Percentiles rank a stretch among this genome's conserved stretches.
These are phyloP conservation scores for Alnus rubra DNA, from an alignment of 306 rosid genomes.

Conservation along the genomic window DNA sequence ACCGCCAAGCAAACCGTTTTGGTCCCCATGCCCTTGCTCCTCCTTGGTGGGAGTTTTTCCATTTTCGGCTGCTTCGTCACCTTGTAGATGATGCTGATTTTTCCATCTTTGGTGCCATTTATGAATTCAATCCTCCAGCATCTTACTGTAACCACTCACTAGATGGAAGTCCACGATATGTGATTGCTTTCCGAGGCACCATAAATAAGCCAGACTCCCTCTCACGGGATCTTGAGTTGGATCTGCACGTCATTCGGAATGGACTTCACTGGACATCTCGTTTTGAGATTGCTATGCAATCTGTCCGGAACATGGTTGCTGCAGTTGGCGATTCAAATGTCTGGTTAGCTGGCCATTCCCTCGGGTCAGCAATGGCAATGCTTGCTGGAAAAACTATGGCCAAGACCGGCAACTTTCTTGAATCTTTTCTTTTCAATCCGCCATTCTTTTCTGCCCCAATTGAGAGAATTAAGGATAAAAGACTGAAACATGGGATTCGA, in stretches of 20 bases:
- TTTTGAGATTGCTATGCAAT: slow-evolving; percentile 70
- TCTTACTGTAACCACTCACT: slow-evolving; percentile 37
- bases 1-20: slow-evolving; percentile 65
- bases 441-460: slow-evolving; percentile 81
- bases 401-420: slow-evolving; percentile 48
- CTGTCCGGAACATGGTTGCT: slow-evolving; percentile 70
- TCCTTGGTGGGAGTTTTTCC: slow-evolving; percentile 90
- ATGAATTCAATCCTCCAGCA: slow-evolving; percentile 70
- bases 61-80: slow-evolving; percentile 61
- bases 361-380: slow-evolving; percentile 91
- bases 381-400: slow-evolving; percentile 88
- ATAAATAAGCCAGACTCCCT: slow-evolving; percentile 48
- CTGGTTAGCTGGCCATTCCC: slow-evolving; percentile 93
- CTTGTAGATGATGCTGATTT: slow-evolving; percentile 76
- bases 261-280: slow-evolving; percentile 81
- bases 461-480: slow-evolving; percentile 71
- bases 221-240: slow-evolving; percentile 69
- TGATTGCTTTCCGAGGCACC: too few species aligned
- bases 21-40: slow-evolving; percentile 69
- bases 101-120: slow-evolving; percentile 83
- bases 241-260: slow-evolving; percentile 55
- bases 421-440: slow-evolving; percentile 85
- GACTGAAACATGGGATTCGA: slow-evolving; percentile 67
- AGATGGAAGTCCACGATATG: slow-evolving; percentile 36
- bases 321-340: slow-evolving; percentile 60